Conservation (phyloP, 495 filamentous ascomycete genomes). For the Penicillium coffeae region DNA sequence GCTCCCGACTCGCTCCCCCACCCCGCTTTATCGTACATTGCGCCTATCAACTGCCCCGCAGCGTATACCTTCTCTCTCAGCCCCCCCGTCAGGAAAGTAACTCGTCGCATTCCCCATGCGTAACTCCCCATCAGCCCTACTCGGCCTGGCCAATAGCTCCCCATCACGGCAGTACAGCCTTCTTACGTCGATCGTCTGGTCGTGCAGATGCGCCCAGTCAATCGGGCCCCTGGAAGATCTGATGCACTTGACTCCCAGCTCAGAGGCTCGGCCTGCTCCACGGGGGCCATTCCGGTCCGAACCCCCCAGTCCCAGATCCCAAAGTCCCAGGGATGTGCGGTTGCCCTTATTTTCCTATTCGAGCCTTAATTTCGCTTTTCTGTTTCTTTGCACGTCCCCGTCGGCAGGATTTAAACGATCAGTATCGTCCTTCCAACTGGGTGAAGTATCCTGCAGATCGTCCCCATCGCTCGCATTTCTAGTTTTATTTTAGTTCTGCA, state of each 20-base stretch:
- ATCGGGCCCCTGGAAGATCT: conserved; percentile 1
- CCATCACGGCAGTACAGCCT: too few relatives aligned
- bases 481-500: background rate
- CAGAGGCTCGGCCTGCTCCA: too few relatives aligned
- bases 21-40: background rate
- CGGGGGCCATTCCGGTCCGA: too few relatives aligned
- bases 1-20: background rate
- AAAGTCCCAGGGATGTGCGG: too few relatives aligned
- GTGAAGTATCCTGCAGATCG: background rate
- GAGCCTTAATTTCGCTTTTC: background rate
- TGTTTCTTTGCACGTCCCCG: background rate
- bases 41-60: background rate
- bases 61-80: background rate
- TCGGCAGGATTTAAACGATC: background rate
- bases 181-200: conserved; percentile 8
- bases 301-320: too few relatives aligned
- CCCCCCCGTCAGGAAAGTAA: background rate
- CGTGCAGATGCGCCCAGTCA: conserved; percentile 3
- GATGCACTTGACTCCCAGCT: background rate
- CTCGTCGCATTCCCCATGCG: background rate
- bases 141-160: conserved; percentile 1
- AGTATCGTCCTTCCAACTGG: background rate
- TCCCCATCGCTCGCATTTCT: background rate
- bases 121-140: conserved; percentile 8
- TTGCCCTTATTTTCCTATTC: too few relatives aligned